Conservation (phyloP, 805 yeast species). For the Ogataea kodamae region DNA sequence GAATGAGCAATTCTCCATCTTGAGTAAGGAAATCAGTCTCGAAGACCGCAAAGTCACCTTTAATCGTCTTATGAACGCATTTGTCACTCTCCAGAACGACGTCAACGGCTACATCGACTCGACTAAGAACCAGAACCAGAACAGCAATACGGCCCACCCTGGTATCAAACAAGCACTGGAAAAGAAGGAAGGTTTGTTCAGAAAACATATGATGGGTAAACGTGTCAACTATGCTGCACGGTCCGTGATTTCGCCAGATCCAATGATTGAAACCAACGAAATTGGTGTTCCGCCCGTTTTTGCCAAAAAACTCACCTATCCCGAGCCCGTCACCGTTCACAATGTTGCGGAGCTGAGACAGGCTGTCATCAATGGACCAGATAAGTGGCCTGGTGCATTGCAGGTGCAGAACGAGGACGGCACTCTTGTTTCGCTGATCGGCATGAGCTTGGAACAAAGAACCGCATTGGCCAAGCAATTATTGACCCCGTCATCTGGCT, state of each 20-base stretch:
- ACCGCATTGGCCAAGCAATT: slow-evolving; percentile 93
- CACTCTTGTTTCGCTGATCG: slow-evolving; percentile 69
- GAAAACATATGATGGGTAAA: slow-evolving; percentile 99
- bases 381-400: slow-evolving; percentile 97
- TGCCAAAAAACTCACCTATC: slow-evolving; percentile 92
- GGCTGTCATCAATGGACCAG: slow-evolving; percentile 97
- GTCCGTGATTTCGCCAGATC: slow-evolving; percentile 98
- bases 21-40: slow-evolving; percentile 56
- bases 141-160: slow-evolving; percentile 73
- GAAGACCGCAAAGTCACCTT: slow-evolving; percentile 76
- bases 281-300: slow-evolving; percentile 99
- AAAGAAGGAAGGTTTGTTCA: slow-evolving; percentile 96
- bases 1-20: slow-evolving; percentile 73
- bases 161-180: slow-evolving; percentile 97
- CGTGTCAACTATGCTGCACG: slow-evolving; percentile 99
- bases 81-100: slow-evolving; percentile 91
- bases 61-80: slow-evolving; percentile 90
- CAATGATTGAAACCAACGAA: slow-evolving; percentile 95
- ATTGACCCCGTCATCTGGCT: slow-evolving; percentile 71
- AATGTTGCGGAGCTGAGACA: slow-evolving; percentile 87
- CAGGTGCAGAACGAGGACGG: slow-evolving; percentile 97
- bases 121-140: slow-evolving; percentile 76
- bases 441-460: slow-evolving; percentile 91
- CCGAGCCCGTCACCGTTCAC: slow-evolving; percentile 94
- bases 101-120: slow-evolving; percentile 93